A percentile compares a stretch with the other conserved stretches of the same genome.
These are phyloP conservation scores for Collariella sp. DNA, from an alignment of 495 filamentous ascomycete species.

Conservation along the genomic window DNA sequence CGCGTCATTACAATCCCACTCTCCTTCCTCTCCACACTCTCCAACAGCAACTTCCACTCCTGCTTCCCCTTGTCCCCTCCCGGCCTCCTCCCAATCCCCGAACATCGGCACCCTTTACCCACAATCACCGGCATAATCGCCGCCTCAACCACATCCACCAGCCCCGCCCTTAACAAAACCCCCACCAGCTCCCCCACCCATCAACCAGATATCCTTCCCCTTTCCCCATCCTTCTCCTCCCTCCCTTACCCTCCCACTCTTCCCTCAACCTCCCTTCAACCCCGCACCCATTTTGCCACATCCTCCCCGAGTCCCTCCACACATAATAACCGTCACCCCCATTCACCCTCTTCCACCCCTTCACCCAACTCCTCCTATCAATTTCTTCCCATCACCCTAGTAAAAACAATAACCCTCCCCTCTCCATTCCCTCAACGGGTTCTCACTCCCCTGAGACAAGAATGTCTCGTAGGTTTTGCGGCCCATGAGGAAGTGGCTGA, in stretches of 20 bases:
- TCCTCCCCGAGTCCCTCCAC: not conserved
- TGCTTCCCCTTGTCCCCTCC: not conserved
- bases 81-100: not conserved
- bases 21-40: not conserved
- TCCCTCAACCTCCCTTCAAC: not conserved
- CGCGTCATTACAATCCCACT: constrained; percentile 14
- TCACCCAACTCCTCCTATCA: too few species aligned
- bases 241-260: not conserved
- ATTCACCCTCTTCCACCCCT: not conserved
- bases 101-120: constrained; percentile 9
- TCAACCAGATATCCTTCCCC: constrained; percentile 13
- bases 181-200: constrained; percentile 15
- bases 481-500: constrained; percentile 12
- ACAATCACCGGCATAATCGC: constrained; percentile 18
- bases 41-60: constrained; percentile 2
- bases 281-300: not conserved
- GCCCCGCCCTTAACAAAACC: not conserved
- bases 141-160: constrained; percentile 16
- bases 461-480: constrained; percentile 15
- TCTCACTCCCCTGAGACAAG: not conserved
- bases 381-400: not conserved
- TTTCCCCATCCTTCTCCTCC: too few species aligned
- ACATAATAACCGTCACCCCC: constrained; percentile 9
- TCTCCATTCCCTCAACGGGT: not conserved
- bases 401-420: constrained; percentile 5